A percentile compares a stretch with the other conserved stretches of the same genome.
Conservation (phyloP, 257 asterid species). For the Voacanga thouarsii region DNA sequence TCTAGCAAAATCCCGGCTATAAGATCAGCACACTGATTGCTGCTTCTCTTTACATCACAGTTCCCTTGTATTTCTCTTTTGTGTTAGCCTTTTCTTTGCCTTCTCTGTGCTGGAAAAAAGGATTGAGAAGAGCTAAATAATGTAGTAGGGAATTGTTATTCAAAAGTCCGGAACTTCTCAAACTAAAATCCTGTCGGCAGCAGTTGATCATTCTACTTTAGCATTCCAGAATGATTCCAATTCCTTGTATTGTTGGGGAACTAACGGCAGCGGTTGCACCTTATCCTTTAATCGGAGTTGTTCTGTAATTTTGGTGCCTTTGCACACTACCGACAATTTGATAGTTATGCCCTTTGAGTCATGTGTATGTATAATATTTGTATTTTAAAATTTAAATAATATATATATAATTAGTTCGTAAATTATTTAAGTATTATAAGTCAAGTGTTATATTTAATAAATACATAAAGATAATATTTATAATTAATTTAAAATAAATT, state of each 20-base stretch:
- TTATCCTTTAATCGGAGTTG: background rate
- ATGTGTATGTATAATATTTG: too few species aligned
- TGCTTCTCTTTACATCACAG: background rate
- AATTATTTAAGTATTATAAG: too few species aligned
- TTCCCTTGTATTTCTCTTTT: background rate
- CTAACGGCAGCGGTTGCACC: background rate
- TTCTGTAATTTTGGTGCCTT: background rate
- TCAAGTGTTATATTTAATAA: too few species aligned
- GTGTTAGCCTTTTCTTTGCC: background rate
- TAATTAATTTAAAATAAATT: too few species aligned
- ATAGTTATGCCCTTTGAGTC: too few species aligned
- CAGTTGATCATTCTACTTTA: background rate
- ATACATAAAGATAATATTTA: too few species aligned
- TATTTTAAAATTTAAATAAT: too few species aligned
- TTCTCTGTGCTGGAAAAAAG: slow-evolving; percentile 4
- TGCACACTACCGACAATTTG: too few species aligned
- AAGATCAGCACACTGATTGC: slow-evolving; percentile 17
- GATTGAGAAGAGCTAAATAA: slow-evolving; percentile 5
- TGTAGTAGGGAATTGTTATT: background rate
- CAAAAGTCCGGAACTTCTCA: background rate
- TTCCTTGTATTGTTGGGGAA: background rate
- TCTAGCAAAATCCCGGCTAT: slow-evolving; percentile 58
- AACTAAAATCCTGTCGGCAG: background rate
- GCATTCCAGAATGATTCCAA: too few species aligned
- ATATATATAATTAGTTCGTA: too few species aligned